Percentiles rank a stretch among this genome's conserved stretches.
These are phyloP conservation scores for Solanum chacoense DNA, from an alignment of 305 asterid genomes.

Conservation along the genomic window DNA sequence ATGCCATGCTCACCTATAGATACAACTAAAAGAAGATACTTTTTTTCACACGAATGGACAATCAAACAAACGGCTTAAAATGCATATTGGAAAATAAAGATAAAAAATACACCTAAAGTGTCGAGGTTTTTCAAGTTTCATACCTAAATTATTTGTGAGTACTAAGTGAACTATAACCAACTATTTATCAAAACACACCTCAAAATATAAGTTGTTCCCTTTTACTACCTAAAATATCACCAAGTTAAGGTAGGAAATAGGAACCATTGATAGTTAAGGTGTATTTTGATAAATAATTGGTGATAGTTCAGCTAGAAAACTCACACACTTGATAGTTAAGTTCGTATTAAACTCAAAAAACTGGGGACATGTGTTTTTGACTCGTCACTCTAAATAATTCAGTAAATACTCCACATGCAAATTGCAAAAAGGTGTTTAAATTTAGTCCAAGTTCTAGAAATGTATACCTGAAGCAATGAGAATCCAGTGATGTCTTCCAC, in stretches of 20 bases:
- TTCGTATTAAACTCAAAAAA: neutral
- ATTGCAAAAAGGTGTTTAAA: neutral
- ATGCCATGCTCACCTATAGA: neutral
- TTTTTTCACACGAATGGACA: neutral
- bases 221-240: neutral
- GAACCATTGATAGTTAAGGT: neutral
- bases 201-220: neutral
- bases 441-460: neutral
- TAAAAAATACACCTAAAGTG: neutral
- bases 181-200: neutral
- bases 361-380: neutral
- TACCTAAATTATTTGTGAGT: neutral
- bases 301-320: neutral
- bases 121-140: neutral
- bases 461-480: constrained; percentile 54
- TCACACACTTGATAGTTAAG: neutral
- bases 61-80: neutral
- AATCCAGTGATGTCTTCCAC: constrained; percentile 54
- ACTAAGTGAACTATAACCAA: neutral
- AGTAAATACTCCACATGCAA: neutral
- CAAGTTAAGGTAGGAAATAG: neutral
- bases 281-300: neutral
- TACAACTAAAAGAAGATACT: neutral
- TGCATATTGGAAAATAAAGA: neutral
- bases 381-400: neutral